These are phyloP conservation scores for Naumovozyma castellii DNA, from an alignment of 805 yeast genomes.

Conservation along the genomic window DNA sequence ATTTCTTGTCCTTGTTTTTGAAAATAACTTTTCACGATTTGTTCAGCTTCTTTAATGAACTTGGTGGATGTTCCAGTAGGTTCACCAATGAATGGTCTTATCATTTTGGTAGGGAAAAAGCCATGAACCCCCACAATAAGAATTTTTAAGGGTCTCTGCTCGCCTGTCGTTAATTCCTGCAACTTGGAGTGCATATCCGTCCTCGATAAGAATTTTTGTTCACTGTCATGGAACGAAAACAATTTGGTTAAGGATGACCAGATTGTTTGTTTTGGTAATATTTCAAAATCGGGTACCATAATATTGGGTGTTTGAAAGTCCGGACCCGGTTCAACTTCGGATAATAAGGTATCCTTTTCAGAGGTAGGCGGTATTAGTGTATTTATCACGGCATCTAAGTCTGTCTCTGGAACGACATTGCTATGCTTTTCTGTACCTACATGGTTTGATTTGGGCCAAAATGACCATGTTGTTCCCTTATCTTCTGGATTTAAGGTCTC, in stretches of 20 bases:
- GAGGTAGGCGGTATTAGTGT: not conserved
- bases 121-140: conserved; percentile 93
- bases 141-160: conserved; percentile 41
- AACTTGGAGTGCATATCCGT: conserved; percentile 14
- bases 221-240: conserved; percentile 11
- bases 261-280: conserved; percentile 19
- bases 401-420: not conserved
- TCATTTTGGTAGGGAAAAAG: conserved; percentile 79
- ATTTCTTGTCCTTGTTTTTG: conserved; percentile 32
- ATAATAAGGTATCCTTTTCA: not conserved
- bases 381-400: not conserved
- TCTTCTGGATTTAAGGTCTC: not conserved
- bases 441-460: conserved; percentile 3
- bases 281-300: conserved; percentile 25
- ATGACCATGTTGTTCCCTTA: conserved; percentile 5
- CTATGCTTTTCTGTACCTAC: not conserved
- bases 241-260: conserved; percentile 18
- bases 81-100: conserved; percentile 82
- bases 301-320: conserved; percentile 17
- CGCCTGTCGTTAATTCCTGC: conserved; percentile 12
- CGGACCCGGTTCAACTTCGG: not conserved
- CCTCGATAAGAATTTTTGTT: conserved; percentile 11
- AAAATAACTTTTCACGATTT: conserved; percentile 63
- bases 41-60: conserved; percentile 86
- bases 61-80: conserved; percentile 93